Base-by-base conservation (phyloP, 1,139 yeast genomes). In the Chernovozyma aurita region DNA sequence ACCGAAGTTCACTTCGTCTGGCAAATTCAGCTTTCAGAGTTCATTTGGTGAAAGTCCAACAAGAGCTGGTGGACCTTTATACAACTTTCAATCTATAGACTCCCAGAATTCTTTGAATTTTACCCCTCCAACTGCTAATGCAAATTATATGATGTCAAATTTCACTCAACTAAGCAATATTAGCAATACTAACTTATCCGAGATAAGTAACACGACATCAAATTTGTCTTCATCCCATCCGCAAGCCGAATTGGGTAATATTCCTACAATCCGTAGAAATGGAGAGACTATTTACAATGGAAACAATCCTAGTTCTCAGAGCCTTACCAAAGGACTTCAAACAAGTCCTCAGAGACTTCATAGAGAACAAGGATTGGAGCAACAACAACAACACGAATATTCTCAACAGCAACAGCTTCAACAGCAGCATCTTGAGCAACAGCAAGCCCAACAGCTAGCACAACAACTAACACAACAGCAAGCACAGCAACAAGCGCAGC, bases 121-220 rank as follows among this genome's bases (percentile, higher is more conserved):
- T 47, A 61, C 59, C 36, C 76, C 74, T 2, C 75, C 76, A 0
- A 52, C 60, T 18, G 35, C 37, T 5, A 36, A 34, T 32, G 21
- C 37, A 3, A 31, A 37, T 14, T 30, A 34, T 24, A 35, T 37
- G 37, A 37, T 37, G 40, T 37, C 42, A 30, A 57, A 47, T n/a
- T 69, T 70, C 46, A 69, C 74, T n/a, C 70, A 65, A 41, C 53
- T 70, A 43, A 62, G 59, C 42, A 70, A 70, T 47, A 53, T 49
- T 40, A 63, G 71, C 44, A 65, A 57, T 39, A 64, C 73, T 14
- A 68, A 70, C 42, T 51, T 70, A 34, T 58, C 65, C 2, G 71
- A 63, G 25, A 52, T 55, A 24, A 59, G 65, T 37, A 55, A 50
- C 35, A 50, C 58, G 21, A 51, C 49, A 27, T 56, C 59, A 7